These are phyloP conservation scores for Betula pendula DNA, from an alignment of 306 rosid genomes.

Conservation along the genomic window DNA sequence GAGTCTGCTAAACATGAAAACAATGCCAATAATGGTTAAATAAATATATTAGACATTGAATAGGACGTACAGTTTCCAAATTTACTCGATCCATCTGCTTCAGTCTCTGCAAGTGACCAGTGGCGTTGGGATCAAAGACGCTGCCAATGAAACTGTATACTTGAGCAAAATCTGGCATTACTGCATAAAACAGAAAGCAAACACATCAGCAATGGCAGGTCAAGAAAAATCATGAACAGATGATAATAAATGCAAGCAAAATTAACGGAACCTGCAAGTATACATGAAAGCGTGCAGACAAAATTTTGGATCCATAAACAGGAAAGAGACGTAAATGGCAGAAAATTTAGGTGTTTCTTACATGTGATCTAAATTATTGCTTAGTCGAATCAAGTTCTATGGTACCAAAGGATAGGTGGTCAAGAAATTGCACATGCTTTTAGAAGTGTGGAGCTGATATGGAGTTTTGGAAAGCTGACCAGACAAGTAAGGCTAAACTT, in stretches of 20 bases:
- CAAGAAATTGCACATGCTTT: not conserved
- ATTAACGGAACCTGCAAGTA: not conserved
- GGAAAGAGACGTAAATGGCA: not conserved
- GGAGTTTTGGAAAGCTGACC: not conserved
- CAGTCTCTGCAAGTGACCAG: slow-evolving; percentile 67
- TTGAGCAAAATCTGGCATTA: slow-evolving; percentile 80
- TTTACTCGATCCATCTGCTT: slow-evolving; percentile 83
- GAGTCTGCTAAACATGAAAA: not conserved
- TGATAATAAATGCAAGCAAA: not conserved
- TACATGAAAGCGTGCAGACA: not conserved
- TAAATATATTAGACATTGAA: slow-evolving; percentile 6
- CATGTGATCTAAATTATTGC: not conserved
- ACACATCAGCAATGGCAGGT: slow-evolving; percentile 26
- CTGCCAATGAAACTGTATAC: slow-evolving; percentile 82
- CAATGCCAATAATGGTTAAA: not conserved
- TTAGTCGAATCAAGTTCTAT: not conserved
- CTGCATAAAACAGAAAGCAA: slow-evolving; percentile 43
- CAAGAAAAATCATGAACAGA: slow-evolving; percentile 13
- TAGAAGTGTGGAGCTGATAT: not conserved
- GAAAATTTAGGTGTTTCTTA: not conserved
- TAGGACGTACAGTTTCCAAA: slow-evolving; percentile 74
- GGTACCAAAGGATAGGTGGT: not conserved
- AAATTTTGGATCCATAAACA: not conserved
- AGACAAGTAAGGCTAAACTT: not conserved
- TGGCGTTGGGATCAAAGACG: slow-evolving; percentile 70